phyloP scores from a whole-genome alignment of 73 alveolate species.

The Tetrahymena thermophila region DNA sequence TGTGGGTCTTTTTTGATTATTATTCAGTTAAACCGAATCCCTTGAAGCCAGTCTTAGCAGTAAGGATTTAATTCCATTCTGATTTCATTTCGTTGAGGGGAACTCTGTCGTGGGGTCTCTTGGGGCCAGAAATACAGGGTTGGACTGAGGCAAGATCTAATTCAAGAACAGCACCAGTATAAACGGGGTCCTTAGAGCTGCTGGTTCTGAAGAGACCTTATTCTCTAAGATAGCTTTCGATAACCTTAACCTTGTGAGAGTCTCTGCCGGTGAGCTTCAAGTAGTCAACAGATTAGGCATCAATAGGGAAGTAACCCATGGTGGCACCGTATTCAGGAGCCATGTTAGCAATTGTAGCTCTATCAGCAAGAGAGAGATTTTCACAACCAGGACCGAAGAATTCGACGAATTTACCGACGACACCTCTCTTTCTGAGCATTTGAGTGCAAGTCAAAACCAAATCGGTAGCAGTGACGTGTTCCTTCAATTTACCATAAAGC shows the following conservation, averaged over 20 bases:
- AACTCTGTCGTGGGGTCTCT: constrained; percentile 70
- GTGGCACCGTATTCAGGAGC: constrained; percentile 95
- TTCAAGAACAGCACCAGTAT: constrained; percentile 62
- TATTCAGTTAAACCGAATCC: constrained; percentile 63
- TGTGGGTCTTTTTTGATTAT: constrained; percentile 11
- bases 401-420: constrained; percentile 89
- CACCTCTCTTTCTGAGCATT: constrained; percentile 90
- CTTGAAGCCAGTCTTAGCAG: constrained; percentile 66
- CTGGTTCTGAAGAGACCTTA: constrained; percentile 64
- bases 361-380: constrained; percentile 65
- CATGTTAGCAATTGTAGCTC: constrained; percentile 87
- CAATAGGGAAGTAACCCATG: constrained; percentile 90
- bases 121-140: constrained; percentile 84
- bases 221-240: constrained; percentile 69
- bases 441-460: constrained; percentile 66
- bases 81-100: constrained; percentile 45
- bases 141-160: constrained; percentile 68
- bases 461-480: constrained; percentile 78
- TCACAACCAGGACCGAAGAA: constrained; percentile 82
- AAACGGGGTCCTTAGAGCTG: constrained; percentile 51
- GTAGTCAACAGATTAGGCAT: constrained; percentile 68
- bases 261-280: constrained; percentile 76
- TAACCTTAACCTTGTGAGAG: constrained; percentile 44
- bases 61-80: constrained; percentile 58
- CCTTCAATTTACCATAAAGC: constrained; percentile 62